Evolutionary conservation across 2,329 filamentous ascomycete species (phyloP), one percentile per base, ranked within the genome.

Genomic region (Neospermospora avenae): DNA sequence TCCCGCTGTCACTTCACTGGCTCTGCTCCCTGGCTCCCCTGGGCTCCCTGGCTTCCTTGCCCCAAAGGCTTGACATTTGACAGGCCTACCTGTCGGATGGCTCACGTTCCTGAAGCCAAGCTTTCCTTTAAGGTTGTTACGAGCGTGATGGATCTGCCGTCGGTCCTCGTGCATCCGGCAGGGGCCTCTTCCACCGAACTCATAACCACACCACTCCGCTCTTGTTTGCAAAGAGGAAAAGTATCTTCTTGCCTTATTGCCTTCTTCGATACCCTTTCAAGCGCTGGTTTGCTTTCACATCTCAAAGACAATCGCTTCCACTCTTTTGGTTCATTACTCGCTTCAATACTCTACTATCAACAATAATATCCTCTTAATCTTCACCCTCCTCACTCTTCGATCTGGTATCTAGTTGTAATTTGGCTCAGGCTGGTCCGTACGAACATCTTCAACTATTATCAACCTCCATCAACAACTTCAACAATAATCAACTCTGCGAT

Each of bases 281-380:
- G 68, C 69, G 67, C 71, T 70, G 71, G 70, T 71, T 67, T 70
- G 69, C 69, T 72, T 73, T 69, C 57, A 61, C 44, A 63, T 63
- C 63, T 67, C 54, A 68, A 65, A 13, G 58, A 67, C 66, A 64
- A 65, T 68, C 59, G 63, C 65, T 67, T 57, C 61, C 59, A 67
- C 60, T 70, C 68, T 45, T 68, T 70, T 69, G 51, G 45, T 60
- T 53, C 46, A 20, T 24, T 52, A 52, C 34, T 46, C 49, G 58
- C 55, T 53, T 49, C 55, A 56, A 37, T n/a, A n/a, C 11, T 39
- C 39, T 42, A 42, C 18, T 31, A 31, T 31, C 28, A 31, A 31
- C 37, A 58, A 63, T 66, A 65, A 61, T 64, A 59, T 22, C 35
- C 55, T 62, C 66, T 61, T 64, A 63, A 63, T 66, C 59, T 54